Percentiles rank a stretch among this genome's conserved stretches.
phyloP scores from a whole-genome alignment of 306 rosid genomes.

The barrel medic (Medicago truncatula) region MtrunA17r5.0-ANR NC_053042.1:52591001-52591500 shows the following conservation, averaged over 20 bases:
- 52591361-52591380: slow-evolving; percentile 27
- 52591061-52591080: slow-evolving; percentile 89
- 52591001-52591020: slow-evolving; percentile 88
- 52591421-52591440: neutral
- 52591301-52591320: slow-evolving; percentile 90
- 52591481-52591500: slow-evolving; percentile 13
- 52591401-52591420: slow-evolving; percentile 20
- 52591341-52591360: slow-evolving; percentile 9
- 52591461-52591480: slow-evolving; percentile 23
- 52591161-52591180: slow-evolving; percentile 54
- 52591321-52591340: slow-evolving; percentile 54
- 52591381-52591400: slow-evolving; percentile 19
- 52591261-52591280: slow-evolving; percentile 88
- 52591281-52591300: slow-evolving; percentile 86
- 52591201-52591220: slow-evolving; percentile 81
- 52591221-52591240: slow-evolving; percentile 84
- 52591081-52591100: slow-evolving; percentile 74
- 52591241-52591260: slow-evolving; percentile 81
- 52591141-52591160: slow-evolving; percentile 49
- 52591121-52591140: slow-evolving; percentile 62
- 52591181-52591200: slow-evolving; percentile 84
- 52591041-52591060: slow-evolving; percentile 67
- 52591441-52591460: neutral
- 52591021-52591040: slow-evolving; percentile 78
- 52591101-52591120: slow-evolving; percentile 69